Percentiles rank a stretch among this genome's conserved stretches.
phyloP scores from a whole-genome alignment of 371 early-diverging fungal genomes.

The Fennellomyces sp. region DNA sequence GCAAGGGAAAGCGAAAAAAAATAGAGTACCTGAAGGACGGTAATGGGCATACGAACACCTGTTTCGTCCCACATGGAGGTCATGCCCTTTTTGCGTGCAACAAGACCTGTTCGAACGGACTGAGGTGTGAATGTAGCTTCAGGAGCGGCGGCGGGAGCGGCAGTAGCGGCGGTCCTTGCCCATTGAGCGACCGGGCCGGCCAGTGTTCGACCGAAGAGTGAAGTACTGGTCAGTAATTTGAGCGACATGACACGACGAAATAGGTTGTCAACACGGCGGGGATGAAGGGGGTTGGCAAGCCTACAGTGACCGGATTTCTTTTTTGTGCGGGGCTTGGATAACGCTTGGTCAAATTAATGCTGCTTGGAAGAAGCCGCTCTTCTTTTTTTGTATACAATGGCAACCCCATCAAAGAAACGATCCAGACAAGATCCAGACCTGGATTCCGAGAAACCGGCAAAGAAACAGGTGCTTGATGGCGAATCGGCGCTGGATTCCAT shows the following conservation, averaged over 20 bases:
- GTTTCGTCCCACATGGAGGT: slow-evolving; percentile 92
- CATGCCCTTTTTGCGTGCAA: slow-evolving; percentile 95
- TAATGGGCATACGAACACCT: slow-evolving; percentile 91
- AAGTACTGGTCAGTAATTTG: slow-evolving; percentile 12
- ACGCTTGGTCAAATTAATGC: too few relatives aligned
- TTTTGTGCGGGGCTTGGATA: too few relatives aligned
- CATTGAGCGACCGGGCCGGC: slow-evolving; percentile 9
- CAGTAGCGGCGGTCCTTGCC: slow-evolving; percentile 16
- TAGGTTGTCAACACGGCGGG: not conserved
- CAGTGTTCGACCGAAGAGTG: slow-evolving; percentile 14
- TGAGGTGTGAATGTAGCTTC: slow-evolving; percentile 40
- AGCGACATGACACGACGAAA: slow-evolving; percentile 10
- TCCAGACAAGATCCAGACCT: slow-evolving; percentile 1
- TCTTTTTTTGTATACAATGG: slow-evolving; percentile 1
- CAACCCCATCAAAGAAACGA: slow-evolving; percentile 17
- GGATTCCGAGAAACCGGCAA: slow-evolving; percentile 10
- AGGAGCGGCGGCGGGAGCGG: slow-evolving; percentile 9
- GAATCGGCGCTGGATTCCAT: slow-evolving; percentile 17
- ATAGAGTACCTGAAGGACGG: slow-evolving; percentile 91
- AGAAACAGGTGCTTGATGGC: slow-evolving; percentile 10
- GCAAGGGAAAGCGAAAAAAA: too few relatives aligned
- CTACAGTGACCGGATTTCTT: too few relatives aligned
- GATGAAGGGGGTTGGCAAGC: not conserved
- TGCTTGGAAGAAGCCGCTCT: not conserved
- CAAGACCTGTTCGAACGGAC: slow-evolving; percentile 74